Evolutionary conservation across 495 filamentous ascomycete genomes (phyloP).

Genomic region (Penicillium coffeae): DNA sequence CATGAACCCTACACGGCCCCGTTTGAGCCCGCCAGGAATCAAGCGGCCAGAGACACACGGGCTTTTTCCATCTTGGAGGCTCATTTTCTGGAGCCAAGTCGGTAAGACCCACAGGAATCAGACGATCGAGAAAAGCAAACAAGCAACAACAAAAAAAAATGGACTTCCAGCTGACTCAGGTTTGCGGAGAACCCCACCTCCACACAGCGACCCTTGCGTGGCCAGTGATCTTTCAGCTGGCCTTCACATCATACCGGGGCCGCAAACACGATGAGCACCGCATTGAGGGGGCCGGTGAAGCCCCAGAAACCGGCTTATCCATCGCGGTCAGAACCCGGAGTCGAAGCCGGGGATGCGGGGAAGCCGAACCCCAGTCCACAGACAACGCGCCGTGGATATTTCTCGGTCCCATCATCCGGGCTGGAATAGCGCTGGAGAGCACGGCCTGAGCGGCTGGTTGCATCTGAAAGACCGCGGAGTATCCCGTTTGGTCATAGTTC

Average conservation of each 20-base stretch:
- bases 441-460: neutral
- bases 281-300: neutral
- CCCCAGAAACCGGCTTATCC: neutral
- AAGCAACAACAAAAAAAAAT: neutral
- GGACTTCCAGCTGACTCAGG: neutral
- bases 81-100: too few species aligned
- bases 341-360: neutral
- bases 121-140: constrained; percentile 8
- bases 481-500: neutral
- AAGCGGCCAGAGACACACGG: too few species aligned
- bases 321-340: neutral
- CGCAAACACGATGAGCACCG: neutral
- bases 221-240: neutral
- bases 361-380: neutral
- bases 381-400: too few species aligned
- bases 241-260: neutral
- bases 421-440: too few species aligned
- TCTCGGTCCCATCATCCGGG: neutral
- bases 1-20: neutral
- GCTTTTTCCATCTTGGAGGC: too few species aligned
- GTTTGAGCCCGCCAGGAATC: too few species aligned
- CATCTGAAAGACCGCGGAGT: neutral
- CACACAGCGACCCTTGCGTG: neutral
- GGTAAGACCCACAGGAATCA: too few species aligned
- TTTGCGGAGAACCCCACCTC: neutral